phyloP scores from a whole-genome alignment of 345 rosid genomes.

The thale cress (Arabidopsis thaliana) region TAIR10.1 NC_003076.8:6465501-6466000 shows the following conservation, averaged over 20 bases:
- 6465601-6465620: slow-evolving; percentile 88
- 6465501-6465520: slow-evolving; percentile 55
- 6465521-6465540: slow-evolving; percentile 38
- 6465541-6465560: slow-evolving; percentile 15
- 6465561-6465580: not conserved
- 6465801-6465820: slow-evolving; percentile 87
- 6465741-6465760: slow-evolving; percentile 96
- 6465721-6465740: slow-evolving; percentile 13
- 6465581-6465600: slow-evolving; percentile 13
- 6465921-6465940: slow-evolving; percentile 98
- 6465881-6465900: slow-evolving; percentile 67
- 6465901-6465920: slow-evolving; percentile 96
- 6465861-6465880: slow-evolving; percentile 17
- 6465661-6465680: slow-evolving; percentile 44
- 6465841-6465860: not conserved
- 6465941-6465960: slow-evolving; percentile 92
- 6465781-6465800: slow-evolving; percentile 90
- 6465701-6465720: slow-evolving; percentile 15
- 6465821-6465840: slow-evolving; percentile 54
- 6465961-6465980: slow-evolving; percentile 98
- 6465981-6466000: slow-evolving; percentile 59
- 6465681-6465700: slow-evolving; percentile 19
- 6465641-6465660: slow-evolving; percentile 93
- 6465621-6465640: slow-evolving; percentile 86
- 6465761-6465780: slow-evolving; percentile 93